Conservation (phyloP, 1,139 yeast genomes). For the Taphrina populina region DNA sequence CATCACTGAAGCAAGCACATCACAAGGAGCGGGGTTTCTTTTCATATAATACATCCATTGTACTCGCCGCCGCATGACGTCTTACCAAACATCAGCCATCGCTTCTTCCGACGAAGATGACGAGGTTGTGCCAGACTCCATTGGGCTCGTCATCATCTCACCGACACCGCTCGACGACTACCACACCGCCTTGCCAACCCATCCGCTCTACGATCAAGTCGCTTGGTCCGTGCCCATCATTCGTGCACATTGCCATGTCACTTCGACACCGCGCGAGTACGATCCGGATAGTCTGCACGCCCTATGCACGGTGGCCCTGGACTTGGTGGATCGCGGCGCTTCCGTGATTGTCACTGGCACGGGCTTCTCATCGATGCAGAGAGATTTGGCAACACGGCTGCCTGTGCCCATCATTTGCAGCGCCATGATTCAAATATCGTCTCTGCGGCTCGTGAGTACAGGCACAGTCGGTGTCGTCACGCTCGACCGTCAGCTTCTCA, state of each 20-base stretch:
- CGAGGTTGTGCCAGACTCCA: slow-evolving; percentile 16
- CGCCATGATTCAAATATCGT: slow-evolving; percentile 25
- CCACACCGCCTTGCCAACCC: not conserved
- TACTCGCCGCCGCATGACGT: slow-evolving; percentile 43
- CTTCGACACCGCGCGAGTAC: slow-evolving; percentile 23
- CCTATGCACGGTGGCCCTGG: slow-evolving; percentile 12
- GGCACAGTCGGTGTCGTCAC: slow-evolving; percentile 25
- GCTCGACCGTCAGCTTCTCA: slow-evolving; percentile 23
- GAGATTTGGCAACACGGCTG: slow-evolving; percentile 14
- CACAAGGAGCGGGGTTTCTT: too few species aligned
- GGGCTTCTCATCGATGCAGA: slow-evolving; percentile 26
- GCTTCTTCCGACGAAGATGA: slow-evolving; percentile 28
- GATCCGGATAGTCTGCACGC: slow-evolving; percentile 25
- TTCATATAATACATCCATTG: slow-evolving; percentile 84
- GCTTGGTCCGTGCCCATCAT: slow-evolving; percentile 21
- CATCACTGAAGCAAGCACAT: too few species aligned
- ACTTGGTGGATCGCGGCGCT: slow-evolving; percentile 29
- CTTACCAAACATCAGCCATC: slow-evolving; percentile 31
- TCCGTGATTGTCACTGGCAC: slow-evolving; percentile 27
- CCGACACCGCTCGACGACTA: slow-evolving; percentile 12
- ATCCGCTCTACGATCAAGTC: slow-evolving; percentile 8
- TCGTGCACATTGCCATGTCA: slow-evolving; percentile 15
- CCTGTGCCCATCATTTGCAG: slow-evolving; percentile 25
- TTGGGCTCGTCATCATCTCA: slow-evolving; percentile 28
- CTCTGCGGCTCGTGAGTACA: slow-evolving; percentile 14